These are phyloP conservation scores for Schizophyllum commune DNA, from an alignment of 1,284 basidiomycete species.

Conservation along the genomic window DNA sequence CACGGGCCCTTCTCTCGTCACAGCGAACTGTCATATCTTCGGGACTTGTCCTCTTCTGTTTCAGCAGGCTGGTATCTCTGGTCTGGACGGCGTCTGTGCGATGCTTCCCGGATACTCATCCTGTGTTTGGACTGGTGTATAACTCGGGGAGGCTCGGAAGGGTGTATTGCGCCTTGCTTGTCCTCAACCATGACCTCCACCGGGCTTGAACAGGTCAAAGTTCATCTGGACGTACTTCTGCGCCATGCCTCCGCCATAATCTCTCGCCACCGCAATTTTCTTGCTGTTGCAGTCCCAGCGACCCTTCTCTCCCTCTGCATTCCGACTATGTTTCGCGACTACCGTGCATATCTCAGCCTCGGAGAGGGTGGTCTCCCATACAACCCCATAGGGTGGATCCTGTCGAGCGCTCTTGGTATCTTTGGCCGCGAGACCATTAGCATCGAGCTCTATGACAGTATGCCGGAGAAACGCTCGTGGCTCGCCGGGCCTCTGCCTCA, in stretches of 20 bases:
- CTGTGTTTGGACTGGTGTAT: no score
- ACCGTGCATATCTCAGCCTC: neutral
- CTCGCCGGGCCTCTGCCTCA: constrained; percentile 1
- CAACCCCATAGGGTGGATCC: neutral
- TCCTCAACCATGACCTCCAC: neutral
- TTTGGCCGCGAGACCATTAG: constrained; percentile 7
- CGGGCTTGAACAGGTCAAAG: neutral
- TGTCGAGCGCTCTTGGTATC: neutral
- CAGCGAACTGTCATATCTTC: no score
- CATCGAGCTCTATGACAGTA: constrained; percentile 7
- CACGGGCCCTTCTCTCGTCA: neutral
- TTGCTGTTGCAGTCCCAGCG: neutral
- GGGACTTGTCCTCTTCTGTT: no score
- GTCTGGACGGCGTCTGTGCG: no score
- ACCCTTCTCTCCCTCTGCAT: neutral
- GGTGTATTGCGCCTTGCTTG: neutral
- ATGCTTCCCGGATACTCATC: no score
- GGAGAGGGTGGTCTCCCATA: neutral
- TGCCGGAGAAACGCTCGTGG: constrained; percentile 11
- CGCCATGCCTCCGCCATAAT: neutral
- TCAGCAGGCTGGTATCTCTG: no score
- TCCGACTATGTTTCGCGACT: neutral
- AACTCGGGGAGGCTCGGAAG: neutral
- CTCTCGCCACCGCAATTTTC: neutral
- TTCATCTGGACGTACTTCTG: neutral